Evolutionary conservation across 371 early-diverging fungal species (phyloP), one percentile per base, ranked within the genome.

Genomic region (Entomophthora muscae): DNA sequence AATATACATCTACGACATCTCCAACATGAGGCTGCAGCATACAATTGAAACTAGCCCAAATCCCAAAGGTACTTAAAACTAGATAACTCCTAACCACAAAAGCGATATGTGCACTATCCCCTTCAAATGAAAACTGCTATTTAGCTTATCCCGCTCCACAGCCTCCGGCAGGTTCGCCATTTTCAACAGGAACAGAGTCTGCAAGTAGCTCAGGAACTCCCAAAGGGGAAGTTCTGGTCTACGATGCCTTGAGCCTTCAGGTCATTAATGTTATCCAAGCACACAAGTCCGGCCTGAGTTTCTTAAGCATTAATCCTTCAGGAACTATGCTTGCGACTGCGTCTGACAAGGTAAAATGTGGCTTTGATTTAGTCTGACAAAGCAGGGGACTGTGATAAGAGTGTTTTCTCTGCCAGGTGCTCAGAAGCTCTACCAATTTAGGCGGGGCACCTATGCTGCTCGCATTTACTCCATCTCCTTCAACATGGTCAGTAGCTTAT

Each of bases 371-470:
- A n/a, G n/a, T n/a, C n/a, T n/a, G n/a, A n/a, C n/a, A n/a, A n/a
- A n/a, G n/a, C 65, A 89, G 89, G 98, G 98, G 1, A 98, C 98
- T 0, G 89, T 98, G 1, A 92, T 98, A 61, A 85, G 98, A 21
- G 93, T 98, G 10, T 96, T 93, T 67, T 81, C 91, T 0, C 78
- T 93, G 26, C 91, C 92, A 10, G 79, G 84, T 63, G 93, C 89
- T 30, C 78, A 85, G 65, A 86, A 89, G 68, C 79, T 95, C n/a
- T 89, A 81, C 69, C 95, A 96, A 72, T 93, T 98, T 74, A 82
- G 98, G 63, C 76, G 98, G 30, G 98, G 98, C 59, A 81, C 93
- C 3, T 92, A 91, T 68, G 83, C 91, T 1, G 88, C 95, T 23
- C 78, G 83, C 53, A 96, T 98, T 64, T 88, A 84, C 67, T 93